A percentile compares a stretch with the other conserved stretches of the same genome.
Conservation (phyloP, 768 basidiomycete species). For the Russula emetica region DNA sequence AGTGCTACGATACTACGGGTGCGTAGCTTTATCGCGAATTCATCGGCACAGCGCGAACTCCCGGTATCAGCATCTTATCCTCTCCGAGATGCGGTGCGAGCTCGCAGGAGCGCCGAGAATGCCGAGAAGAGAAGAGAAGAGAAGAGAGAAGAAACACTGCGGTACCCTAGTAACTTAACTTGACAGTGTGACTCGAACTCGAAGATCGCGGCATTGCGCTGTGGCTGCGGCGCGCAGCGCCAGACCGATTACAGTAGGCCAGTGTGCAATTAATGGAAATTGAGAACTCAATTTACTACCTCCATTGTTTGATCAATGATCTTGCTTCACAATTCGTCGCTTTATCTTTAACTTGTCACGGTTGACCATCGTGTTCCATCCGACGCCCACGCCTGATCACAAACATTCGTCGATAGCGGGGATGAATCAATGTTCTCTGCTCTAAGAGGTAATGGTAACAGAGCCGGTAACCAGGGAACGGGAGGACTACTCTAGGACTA, state of each 20-base stretch:
- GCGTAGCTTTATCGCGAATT: background rate
- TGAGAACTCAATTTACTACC: too few relatives aligned
- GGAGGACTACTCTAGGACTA: background rate
- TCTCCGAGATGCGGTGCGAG: background rate
- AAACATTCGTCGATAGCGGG: background rate
- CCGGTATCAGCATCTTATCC: background rate
- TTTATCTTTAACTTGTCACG: background rate
- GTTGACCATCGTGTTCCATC: background rate
- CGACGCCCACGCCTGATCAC: background rate
- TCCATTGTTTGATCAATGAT: too few relatives aligned
- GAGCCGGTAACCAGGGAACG: background rate
- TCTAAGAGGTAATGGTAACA: background rate
- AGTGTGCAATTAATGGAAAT: background rate
- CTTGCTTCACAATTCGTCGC: too few relatives aligned
- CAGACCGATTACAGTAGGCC: background rate
- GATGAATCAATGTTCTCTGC: constrained; percentile 7
- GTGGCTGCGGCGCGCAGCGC: too few relatives aligned
- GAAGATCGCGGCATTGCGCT: background rate
- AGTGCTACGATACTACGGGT: too few relatives aligned
- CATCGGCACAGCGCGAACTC: background rate
- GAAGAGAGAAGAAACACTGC: background rate
- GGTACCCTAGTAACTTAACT: background rate
- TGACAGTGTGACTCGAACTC: background rate
- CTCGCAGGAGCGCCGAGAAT: background rate
- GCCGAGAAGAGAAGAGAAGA: background rate